Evolutionary conservation across 176 grass and related monocot genomes (phyloP), one percentile per base, ranked within the genome.

Genomic region (Oryza coarctata): DNA sequence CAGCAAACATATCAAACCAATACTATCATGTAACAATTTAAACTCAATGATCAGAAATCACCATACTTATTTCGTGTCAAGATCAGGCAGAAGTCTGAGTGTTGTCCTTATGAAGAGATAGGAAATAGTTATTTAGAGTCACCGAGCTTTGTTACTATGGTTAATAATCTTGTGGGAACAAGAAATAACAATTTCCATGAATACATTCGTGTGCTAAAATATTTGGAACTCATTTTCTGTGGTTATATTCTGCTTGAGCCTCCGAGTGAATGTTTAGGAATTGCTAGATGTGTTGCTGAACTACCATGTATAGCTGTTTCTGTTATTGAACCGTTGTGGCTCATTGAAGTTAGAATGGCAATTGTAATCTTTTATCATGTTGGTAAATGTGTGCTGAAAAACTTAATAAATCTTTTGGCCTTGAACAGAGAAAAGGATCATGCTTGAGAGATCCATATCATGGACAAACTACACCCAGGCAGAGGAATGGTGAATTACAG

Each of bases 381-480:
- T 74, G 38, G 74, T 15, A 70, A 79, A 25, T 71, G 22, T 74
- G 52, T 68, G 26, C 47, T 86, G 33, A 82, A 81, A 58, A 17
- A 79, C 26, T 78, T 79, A 79, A 64, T 67, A 71, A 40, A 63
- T 35, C 39, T 26, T 74, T 34, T 83, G 57, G 74, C 84, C 41
- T 75, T 92, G 40, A 12, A 83, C 93, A 99, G 97, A 95, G 89
- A 76, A 99, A 99, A 75, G 91, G 78, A 76, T 99, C 90, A 71
- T 75, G 55, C 40, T 18, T 82, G 84, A 94, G 79, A 82, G 92
- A 89, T 63, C 73, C 88, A 85, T 85, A 94, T 57, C 60, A 80
- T 84, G 80, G 77, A 82, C 85, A 79, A 63, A 29, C 47, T 41
- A 72, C 68, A 74, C 89, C 93, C 64, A 85, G 75, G 70, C 71